Evolutionary conservation across 2,329 filamentous ascomycete genomes (phyloP).

Genomic region (Aspergillus pseudonomiae): DNA sequence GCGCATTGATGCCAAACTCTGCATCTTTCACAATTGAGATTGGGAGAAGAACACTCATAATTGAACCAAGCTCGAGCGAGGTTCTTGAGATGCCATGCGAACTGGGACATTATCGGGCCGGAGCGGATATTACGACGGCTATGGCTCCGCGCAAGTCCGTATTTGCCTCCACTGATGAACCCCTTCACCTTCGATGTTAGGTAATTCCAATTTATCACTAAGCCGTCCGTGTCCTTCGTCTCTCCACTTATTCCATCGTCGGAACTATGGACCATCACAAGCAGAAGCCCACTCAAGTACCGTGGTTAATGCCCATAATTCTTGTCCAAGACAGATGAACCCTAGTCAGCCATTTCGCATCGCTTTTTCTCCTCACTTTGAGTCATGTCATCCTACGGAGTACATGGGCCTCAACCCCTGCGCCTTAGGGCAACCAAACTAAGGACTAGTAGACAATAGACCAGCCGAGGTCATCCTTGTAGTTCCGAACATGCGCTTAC

Average conservation of each 20-base stretch:
- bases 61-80: too few relatives aligned
- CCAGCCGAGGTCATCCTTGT: conserved; percentile 1
- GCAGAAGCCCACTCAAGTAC: neutral
- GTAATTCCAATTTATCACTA: neutral
- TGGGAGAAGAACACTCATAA: too few relatives aligned
- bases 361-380: neutral
- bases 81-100: neutral
- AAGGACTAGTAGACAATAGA: conserved; percentile 1
- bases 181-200: neutral
- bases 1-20: neutral
- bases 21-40: neutral
- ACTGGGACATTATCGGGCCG: neutral
- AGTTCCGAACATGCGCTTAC: neutral
- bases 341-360: neutral
- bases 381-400: neutral
- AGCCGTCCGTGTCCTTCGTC: neutral
- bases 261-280: neutral
- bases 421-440: neutral
- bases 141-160: neutral
- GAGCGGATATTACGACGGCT: neutral
- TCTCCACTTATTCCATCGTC: neutral
- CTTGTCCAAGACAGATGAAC: neutral
- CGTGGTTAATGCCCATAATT: neutral
- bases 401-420: neutral
- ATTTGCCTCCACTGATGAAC: conserved; percentile 6